Evolutionary conservation across 192 early-diverging fungal species (phyloP).

Genomic region (Phycomyces nitens): DNA sequence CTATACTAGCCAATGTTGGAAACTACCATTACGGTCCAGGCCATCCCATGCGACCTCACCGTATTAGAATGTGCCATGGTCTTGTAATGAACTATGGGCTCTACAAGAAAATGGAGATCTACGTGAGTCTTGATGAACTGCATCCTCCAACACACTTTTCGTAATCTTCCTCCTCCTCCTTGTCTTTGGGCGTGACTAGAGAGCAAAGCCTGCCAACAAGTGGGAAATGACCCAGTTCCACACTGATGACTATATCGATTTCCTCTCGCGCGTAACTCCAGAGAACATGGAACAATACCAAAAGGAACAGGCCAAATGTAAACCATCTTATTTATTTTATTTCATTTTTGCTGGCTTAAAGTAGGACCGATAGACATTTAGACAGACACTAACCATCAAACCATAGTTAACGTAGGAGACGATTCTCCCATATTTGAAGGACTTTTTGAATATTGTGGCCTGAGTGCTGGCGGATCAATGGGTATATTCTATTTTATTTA

Average conservation of each 20-base stretch:
- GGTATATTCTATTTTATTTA: conserved; percentile 45
- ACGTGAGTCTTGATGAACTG: conserved; percentile 37
- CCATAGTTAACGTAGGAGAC: conserved; percentile 75
- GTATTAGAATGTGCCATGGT: conserved; percentile 91
- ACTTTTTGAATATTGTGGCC: conserved; percentile 89
- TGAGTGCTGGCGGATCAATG: conserved; percentile 91
- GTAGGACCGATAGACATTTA: too few relatives aligned
- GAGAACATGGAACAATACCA: conserved; percentile 68
- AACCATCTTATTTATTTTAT: too few relatives aligned
- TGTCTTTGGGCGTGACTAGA: conserved; percentile 9
- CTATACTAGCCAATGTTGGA: conserved; percentile 57
- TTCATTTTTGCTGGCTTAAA: conserved; percentile 5
- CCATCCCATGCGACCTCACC: conserved; percentile 98
- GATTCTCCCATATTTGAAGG: conserved; percentile 98
- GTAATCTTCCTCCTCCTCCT: not conserved
- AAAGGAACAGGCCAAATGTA: conserved; percentile 65
- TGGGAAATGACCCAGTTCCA: conserved; percentile 93
- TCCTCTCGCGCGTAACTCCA: conserved; percentile 73
- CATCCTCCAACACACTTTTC: not conserved
- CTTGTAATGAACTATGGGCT: conserved; percentile 90
- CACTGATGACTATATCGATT: conserved; percentile 89
- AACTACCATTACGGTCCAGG: conserved; percentile 88
- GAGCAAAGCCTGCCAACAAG: conserved; percentile 43
- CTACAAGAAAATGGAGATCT: conserved; percentile 87
- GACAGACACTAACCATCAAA: too few relatives aligned